A percentile compares a stretch with the other conserved stretches of the same genome.
Evolutionary conservation across 805 yeast genomes (phyloP).

Genomic region (Wickerhamiella allomyrinae): DNA sequence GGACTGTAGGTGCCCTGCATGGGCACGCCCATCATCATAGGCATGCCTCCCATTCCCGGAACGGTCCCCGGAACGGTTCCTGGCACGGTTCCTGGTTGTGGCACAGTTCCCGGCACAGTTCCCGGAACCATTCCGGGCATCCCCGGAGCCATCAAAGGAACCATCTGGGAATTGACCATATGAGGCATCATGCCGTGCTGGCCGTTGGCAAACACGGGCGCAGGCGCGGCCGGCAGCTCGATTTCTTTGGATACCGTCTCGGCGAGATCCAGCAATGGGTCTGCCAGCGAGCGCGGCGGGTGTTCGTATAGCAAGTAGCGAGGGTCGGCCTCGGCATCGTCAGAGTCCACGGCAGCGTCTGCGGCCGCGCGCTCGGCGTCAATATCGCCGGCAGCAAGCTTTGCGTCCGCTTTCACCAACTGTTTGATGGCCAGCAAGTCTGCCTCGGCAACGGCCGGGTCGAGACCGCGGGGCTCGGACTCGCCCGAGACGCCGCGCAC

Average conservation of each 20-base stretch:
- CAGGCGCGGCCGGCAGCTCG: background rate
- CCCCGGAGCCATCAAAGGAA: background rate
- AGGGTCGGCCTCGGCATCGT: background rate
- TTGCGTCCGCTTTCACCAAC: too few relatives aligned
- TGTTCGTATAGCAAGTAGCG: background rate
- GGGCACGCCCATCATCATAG: background rate
- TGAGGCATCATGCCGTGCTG: background rate
- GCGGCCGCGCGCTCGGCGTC: slow-evolving; percentile 5
- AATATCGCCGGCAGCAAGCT: background rate
- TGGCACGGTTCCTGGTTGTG: background rate
- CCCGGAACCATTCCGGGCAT: background rate
- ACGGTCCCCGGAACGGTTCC: background rate
- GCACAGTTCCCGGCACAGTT: background rate
- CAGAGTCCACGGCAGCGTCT: slow-evolving; percentile 3
- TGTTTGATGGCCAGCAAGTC: slow-evolving; percentile 12
- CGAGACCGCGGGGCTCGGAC: slow-evolving; percentile 13
- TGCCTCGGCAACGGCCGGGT: slow-evolving; percentile 10
- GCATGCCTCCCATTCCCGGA: background rate
- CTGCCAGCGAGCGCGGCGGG: background rate
- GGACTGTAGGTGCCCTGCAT: too few relatives aligned
- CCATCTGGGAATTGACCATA: background rate
- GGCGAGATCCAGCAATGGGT: background rate
- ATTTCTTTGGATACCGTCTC: background rate
- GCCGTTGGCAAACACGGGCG: background rate
- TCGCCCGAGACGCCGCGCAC: slow-evolving; percentile 13